Evolutionary conservation across 768 basidiomycete genomes (phyloP).

Genomic region (Boletellus emodensis): DNA sequence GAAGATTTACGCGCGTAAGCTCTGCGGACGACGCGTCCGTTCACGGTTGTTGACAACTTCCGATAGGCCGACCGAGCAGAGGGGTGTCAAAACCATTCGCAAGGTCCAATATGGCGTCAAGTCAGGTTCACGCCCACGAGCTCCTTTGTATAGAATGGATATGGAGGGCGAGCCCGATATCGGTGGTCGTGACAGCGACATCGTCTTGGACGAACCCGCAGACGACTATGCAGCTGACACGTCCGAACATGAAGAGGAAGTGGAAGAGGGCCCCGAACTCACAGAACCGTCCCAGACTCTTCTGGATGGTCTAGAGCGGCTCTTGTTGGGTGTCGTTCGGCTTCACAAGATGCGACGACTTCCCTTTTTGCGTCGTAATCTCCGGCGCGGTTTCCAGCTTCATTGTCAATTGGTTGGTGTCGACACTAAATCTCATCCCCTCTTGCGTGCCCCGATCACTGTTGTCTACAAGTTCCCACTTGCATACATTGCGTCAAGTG

Average conservation of each 20-base stretch:
- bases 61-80: slow-evolving; percentile 8
- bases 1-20: slow-evolving; percentile 10
- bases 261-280: slow-evolving; percentile 5
- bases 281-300: slow-evolving; percentile 33
- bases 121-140: neutral
- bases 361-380: slow-evolving; percentile 55
- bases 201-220: neutral
- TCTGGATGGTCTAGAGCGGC: slow-evolving; percentile 32
- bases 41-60: slow-evolving; percentile 3
- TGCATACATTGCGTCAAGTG: slow-evolving; percentile 3
- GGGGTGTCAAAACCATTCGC: slow-evolving; percentile 13
- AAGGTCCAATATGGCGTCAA: slow-evolving; percentile 14
- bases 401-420: slow-evolving; percentile 40
- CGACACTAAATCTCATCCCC: slow-evolving; percentile 24
- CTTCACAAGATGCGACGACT: slow-evolving; percentile 40
- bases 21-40: too few relatives aligned
- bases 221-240: neutral
- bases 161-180: neutral
- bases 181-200: slow-evolving; percentile 3
- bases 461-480: slow-evolving; percentile 22
- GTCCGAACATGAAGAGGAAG: slow-evolving; percentile 13
- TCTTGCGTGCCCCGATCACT: slow-evolving; percentile 17
- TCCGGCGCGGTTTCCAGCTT: slow-evolving; percentile 45
- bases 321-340: slow-evolving; percentile 31
- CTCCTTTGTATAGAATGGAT: neutral